These are phyloP conservation scores for Prosopis cineraria DNA, from an alignment of 306 rosid species.

Conservation along the genomic window DNA sequence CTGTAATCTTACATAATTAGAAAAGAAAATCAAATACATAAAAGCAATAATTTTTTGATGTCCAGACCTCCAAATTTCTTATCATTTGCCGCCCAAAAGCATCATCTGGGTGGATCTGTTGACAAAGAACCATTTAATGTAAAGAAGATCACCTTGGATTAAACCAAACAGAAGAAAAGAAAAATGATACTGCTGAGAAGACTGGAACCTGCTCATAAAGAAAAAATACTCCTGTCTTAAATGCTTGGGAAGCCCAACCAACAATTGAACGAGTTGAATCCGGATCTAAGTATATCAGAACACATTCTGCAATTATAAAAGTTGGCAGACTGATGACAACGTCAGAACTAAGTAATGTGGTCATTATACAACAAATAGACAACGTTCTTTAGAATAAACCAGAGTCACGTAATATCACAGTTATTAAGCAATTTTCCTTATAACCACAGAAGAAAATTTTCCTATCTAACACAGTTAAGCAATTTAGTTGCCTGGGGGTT, in stretches of 20 bases:
- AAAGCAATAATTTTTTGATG: neutral
- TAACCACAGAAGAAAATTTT: neutral
- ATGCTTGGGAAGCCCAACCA: constrained; percentile 83
- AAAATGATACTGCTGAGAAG: constrained; percentile 31
- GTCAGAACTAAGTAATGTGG: constrained; percentile 60
- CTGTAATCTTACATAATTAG: neutral
- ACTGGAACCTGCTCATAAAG: constrained; percentile 89
- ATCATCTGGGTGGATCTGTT: constrained; percentile 91
- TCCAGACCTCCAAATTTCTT: constrained; percentile 81
- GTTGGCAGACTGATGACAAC: constrained; percentile 97
- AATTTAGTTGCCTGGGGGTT: neutral
- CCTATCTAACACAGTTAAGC: neutral
- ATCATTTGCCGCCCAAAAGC: constrained; percentile 98
- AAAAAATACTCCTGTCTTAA: constrained; percentile 79
- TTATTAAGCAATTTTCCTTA: too few relatives aligned
- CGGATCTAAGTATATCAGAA: constrained; percentile 94
- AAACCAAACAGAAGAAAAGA: neutral
- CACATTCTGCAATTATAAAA: constrained; percentile 98
- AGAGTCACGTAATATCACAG: neutral
- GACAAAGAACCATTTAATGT: constrained; percentile 35
- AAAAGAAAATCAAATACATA: neutral
- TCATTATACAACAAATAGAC: constrained; percentile 30
- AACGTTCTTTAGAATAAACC: neutral
- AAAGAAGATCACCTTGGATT: constrained; percentile 30
- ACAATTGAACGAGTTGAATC: constrained; percentile 75